phyloP scores from a whole-genome alignment of 192 early-diverging fungal species.

The Spizellomyces sp. region DNA sequence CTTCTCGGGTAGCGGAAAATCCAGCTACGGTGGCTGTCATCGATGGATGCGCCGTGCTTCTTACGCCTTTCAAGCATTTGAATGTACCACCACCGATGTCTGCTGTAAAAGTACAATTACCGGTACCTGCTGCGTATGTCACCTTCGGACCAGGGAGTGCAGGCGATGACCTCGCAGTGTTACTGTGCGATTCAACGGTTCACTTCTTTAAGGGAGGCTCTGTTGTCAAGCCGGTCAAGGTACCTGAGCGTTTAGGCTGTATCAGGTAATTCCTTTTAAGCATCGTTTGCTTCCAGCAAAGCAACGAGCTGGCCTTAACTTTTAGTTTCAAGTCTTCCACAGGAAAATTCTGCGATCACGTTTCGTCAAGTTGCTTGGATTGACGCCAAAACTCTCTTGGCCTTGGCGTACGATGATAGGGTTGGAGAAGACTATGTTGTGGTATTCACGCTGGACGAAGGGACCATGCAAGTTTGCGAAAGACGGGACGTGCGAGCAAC shows the following conservation, averaged over 20 bases:
- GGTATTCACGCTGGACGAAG: constrained; percentile 7
- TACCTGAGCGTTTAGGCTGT: constrained; percentile 24
- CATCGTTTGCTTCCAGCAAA: too few species aligned
- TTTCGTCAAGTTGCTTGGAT: constrained; percentile 75
- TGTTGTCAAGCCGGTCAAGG: constrained; percentile 40
- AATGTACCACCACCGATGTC: constrained; percentile 98
- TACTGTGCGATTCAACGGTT: constrained; percentile 59
- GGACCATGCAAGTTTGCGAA: not conserved
- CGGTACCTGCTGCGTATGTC: constrained; percentile 55
- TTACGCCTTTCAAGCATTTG: constrained; percentile 79
- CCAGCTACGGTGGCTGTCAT: constrained; percentile 72
- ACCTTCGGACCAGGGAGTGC: constrained; percentile 61
- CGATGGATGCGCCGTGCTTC: constrained; percentile 64
- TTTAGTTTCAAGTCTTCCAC: not conserved
- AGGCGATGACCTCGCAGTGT: constrained; percentile 73
- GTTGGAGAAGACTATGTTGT: constrained; percentile 17
- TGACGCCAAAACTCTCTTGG: constrained; percentile 50
- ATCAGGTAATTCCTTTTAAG: too few species aligned
- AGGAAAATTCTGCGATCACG: not conserved
- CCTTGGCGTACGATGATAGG: constrained; percentile 28
- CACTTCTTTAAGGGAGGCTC: constrained; percentile 20
- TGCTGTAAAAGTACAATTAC: constrained; percentile 42
- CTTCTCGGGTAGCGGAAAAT: constrained; percentile 42
- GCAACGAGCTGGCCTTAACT: not conserved
- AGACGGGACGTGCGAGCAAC: not conserved